Evolutionary conservation across 2,329 filamentous ascomycete genomes (phyloP), one percentile per base, ranked within the genome.

Genomic region (Alternaria sp.): DNA sequence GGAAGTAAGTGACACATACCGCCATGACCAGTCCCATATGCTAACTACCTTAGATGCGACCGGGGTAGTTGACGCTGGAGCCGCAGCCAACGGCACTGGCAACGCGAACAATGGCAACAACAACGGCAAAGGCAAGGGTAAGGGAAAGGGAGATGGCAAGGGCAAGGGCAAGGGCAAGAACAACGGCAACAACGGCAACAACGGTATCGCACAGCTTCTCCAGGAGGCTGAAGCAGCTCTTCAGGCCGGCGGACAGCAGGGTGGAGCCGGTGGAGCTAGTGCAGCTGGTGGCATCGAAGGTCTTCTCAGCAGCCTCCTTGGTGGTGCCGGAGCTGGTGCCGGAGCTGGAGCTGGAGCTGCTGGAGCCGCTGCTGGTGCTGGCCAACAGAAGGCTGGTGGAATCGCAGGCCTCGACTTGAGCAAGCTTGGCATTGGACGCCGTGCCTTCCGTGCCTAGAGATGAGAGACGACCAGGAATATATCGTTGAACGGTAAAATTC

Each of bases 401-500:
- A 59, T 54, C 8, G 38, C 51, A 43, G 58, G 38, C 10, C 36
- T 61, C n/a, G 59, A 55, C 36, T 27, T 63, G 27, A 46, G 52
- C 46, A 59, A 49, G n/a, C 22, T 50, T 30, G 57, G 57, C 32
- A 61, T 65, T 27, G 52, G 51, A 45, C 43, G 54, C 34, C 50
- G 51, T 36, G 44, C 59, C 12, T 66, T 64, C 64, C 59, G 59
- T 52, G 64, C 61, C 50, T 66, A 64, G 53, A 57, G 41, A 34
- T 30, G 32, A 43, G 25, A 27, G 27, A 34, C 5, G 28, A 28
- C 8, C 12, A 14, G n/a, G 36, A 36, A 14, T 27, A n/a, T 28
- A 30, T 46, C 27, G 41, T 48, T 58, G 50, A 32, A 41, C 34
- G 38, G 46, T 41, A 14, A 50, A 36, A 12, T 25, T 14, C 12